These are phyloP conservation scores for Thalassiosira profunda DNA, from an alignment of 108 stramenopile species.

Conservation along the genomic window DNA sequence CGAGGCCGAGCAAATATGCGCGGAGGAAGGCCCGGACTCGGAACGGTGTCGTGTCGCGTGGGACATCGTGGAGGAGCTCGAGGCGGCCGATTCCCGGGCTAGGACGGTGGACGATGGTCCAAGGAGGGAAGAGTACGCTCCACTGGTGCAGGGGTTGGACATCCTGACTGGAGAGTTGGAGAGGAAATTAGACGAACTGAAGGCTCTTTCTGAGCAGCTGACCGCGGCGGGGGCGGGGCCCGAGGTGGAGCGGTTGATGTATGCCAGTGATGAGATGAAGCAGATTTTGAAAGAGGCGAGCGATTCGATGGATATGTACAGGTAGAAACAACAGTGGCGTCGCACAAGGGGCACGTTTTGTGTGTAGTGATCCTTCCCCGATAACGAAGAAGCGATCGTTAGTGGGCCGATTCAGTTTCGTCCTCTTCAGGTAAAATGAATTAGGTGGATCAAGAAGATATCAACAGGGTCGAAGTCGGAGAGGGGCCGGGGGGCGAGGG, in stretches of 20 bases:
- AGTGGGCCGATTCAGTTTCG: too few species aligned
- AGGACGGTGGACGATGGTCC: not conserved
- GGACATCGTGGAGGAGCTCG: conserved; percentile 72
- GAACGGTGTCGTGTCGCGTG: conserved; percentile 56
- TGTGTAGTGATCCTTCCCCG: too few species aligned
- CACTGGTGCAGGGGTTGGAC: conserved; percentile 46
- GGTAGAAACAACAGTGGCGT: too few species aligned
- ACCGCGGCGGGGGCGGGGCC: conserved; percentile 48
- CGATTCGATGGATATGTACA: conserved; percentile 4
- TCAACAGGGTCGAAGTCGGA: too few species aligned
- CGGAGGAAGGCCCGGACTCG: conserved; percentile 25
- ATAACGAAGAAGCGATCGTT: too few species aligned
- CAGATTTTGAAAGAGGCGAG: conserved; percentile 36
- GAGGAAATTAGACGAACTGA: conserved; percentile 58
- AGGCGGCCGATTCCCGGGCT: conserved; percentile 65
- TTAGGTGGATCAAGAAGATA: too few species aligned
- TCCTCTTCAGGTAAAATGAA: too few species aligned
- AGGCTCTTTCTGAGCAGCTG: conserved; percentile 39
- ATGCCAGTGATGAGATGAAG: conserved; percentile 54
- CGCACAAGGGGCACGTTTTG: too few species aligned
- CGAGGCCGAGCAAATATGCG: conserved; percentile 57
- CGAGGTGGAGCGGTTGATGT: conserved; percentile 43
- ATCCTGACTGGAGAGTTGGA: conserved; percentile 51
- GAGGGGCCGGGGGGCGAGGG: too few species aligned
- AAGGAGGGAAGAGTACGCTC: conserved; percentile 25